Conservation (phyloP, 1,139 yeast genomes). For the Arxiozyma telluris region DNA sequence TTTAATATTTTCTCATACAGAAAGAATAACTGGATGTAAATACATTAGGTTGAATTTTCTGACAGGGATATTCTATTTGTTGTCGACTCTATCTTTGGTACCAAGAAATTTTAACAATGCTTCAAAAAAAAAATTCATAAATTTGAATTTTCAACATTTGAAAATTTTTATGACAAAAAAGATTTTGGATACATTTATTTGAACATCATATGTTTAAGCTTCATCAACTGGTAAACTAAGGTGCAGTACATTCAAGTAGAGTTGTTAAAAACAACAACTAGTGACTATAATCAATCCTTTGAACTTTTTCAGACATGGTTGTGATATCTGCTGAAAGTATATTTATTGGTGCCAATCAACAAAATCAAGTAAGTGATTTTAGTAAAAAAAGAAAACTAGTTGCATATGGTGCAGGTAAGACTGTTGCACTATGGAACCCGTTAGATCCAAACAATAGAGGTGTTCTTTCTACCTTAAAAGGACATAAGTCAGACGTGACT, state of each 20-base stretch:
- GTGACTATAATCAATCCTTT: not conserved
- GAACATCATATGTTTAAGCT: not conserved
- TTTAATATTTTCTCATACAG: too few species aligned
- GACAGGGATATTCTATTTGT: not conserved
- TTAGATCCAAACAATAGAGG: slow-evolving; percentile 37
- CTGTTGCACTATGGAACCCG: slow-evolving; percentile 73
- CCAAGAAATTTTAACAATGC: too few species aligned
- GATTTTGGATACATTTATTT: not conserved
- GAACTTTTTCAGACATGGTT: not conserved
- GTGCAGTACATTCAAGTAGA: not conserved
- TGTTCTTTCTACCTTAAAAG: slow-evolving; percentile 46
- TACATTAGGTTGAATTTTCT: too few species aligned
- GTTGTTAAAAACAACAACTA: not conserved
- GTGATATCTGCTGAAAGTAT: slow-evolving; percentile 40
- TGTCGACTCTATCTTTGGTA: not conserved
- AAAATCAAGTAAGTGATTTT: slow-evolving; percentile 58
- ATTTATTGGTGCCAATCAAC: slow-evolving; percentile 74
- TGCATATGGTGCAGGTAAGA: slow-evolving; percentile 70
- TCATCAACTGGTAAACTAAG: too few species aligned
- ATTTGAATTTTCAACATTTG: not conserved
- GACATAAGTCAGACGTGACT: slow-evolving; percentile 49
- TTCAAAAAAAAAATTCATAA: not conserved
- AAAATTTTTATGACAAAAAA: too few species aligned
- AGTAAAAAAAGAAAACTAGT: slow-evolving; percentile 35
- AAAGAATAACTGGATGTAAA: not conserved